These are phyloP conservation scores for Eucalyptus microcorys DNA, from an alignment of 345 rosid species.

Conservation along the genomic window DNA sequence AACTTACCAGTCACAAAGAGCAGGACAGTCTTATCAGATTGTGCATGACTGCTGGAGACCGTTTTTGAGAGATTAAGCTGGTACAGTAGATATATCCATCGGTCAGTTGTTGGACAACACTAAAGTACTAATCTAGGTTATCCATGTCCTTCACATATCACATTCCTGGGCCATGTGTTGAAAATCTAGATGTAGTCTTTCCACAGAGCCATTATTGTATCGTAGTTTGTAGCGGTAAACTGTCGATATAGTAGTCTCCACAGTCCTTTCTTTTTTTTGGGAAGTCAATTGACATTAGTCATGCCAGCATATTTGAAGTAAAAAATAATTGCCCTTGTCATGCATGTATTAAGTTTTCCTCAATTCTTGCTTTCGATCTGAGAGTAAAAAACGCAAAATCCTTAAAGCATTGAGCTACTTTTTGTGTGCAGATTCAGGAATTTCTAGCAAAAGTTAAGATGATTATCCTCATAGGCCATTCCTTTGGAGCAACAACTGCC, in stretches of 20 bases:
- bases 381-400: not conserved
- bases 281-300: not conserved
- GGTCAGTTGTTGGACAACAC: not conserved
- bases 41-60: not conserved
- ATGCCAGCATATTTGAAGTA: not conserved
- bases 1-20: not conserved
- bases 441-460: constrained; percentile 18
- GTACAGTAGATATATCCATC: not conserved
- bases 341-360: not conserved
- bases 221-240: not conserved
- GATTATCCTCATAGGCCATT: constrained; percentile 70
- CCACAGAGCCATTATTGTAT: not conserved
- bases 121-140: not conserved
- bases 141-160: not conserved
- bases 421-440: constrained; percentile 18
- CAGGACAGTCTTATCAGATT: not conserved
- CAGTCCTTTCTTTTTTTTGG: not conserved
- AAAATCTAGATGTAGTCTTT: not conserved
- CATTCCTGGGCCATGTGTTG: not conserved
- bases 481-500: constrained; percentile 63
- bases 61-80: not conserved
- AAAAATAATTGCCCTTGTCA: not conserved
- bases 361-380: not conserved
- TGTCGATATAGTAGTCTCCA: not conserved
- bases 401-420: not conserved